Base-by-base conservation (phyloP, 2,329 filamentous ascomycete species). In the Geosmithia putterillii region DNA sequence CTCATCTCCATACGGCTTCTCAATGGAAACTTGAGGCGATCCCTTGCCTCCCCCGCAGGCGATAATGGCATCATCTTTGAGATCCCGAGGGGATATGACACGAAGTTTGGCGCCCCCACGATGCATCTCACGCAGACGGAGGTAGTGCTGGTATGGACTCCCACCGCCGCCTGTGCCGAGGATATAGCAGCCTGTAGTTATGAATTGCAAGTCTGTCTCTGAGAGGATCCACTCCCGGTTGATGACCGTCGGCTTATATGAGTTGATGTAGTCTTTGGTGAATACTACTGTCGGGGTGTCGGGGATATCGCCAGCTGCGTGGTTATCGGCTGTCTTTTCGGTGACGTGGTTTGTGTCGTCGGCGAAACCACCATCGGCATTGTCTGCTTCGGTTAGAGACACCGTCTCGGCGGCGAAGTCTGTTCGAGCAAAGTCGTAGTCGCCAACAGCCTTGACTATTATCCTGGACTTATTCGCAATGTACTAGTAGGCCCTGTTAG, bases 161-260 rank as follows among this genome's bases (percentile, higher is more conserved):
- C 76, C 75, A 19, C 76, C 76, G 6, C 76, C 76, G 19, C 76
- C 77, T 1, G 74, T 77, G 2, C 74, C 76, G 0, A 81, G 64
- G 42, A 81, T 73, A 47, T 78, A 78, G 52, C 74, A 77, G 1
- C 77, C 76, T 9, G 65, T 71, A 1, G 71, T 58, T 28, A 81
- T 71, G 61, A 71, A 80, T 22, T 61, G 56, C 4, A 80, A 59
- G 52, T 81, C 77, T 0, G 70, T 72, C 50, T 79, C 74, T 10
- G 64, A 73, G 36, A 81, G 56, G 44, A 69, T 67, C 77, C 77
- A 81, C 15, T 67, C 54, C 7, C 74, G 65, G n/a, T 67, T 60
- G 34, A 57, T 59, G 2, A 74, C 66, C 0, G 62, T 63, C 1
- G 76, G 76, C 3, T 56, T 62, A 52, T 78, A 79, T 0, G 51